These are phyloP conservation scores for Auriculariales sp. DNA, from an alignment of 768 basidiomycete genomes.

Conservation along the genomic window DNA sequence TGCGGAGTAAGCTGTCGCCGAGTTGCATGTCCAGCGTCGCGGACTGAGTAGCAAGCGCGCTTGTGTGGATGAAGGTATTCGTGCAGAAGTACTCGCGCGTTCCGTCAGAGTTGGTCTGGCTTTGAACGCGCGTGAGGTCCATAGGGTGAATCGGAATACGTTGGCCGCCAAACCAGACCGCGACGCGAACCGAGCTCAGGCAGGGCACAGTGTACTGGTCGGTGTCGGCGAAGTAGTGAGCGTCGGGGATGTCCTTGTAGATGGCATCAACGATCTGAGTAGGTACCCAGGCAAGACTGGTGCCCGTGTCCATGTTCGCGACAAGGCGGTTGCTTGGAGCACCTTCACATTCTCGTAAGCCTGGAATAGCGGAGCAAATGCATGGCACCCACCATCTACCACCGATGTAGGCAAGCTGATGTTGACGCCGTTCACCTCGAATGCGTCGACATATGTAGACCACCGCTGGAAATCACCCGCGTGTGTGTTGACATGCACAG, in stretches of 20 bases:
- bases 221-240: conserved; percentile 39
- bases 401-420: too few relatives aligned
- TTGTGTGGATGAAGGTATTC: not conserved
- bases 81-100: conserved; percentile 10
- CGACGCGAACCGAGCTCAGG: conserved; percentile 53
- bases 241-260: conserved; percentile 64
- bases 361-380: not conserved
- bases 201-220: conserved; percentile 66
- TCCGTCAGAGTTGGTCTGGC: conserved; percentile 29
- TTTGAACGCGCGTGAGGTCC: conserved; percentile 45
- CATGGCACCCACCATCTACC: too few relatives aligned
- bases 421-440: conserved; percentile 3
- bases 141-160: conserved; percentile 64
- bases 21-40: not conserved
- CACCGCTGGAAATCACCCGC: conserved; percentile 1
- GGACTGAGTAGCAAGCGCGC: not conserved
- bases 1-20: not conserved
- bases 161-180: conserved; percentile 55
- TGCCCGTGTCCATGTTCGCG: conserved; percentile 17
- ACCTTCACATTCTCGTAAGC: conserved; percentile 1
- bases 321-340: conserved; percentile 8
- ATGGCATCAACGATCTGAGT: conserved; percentile 31
- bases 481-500: not conserved
- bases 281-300: conserved; percentile 15
- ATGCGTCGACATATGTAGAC: conserved; percentile 1